Conservation (phyloP, 2,329 filamentous ascomycete species). For the Fusarium falciforme region DNA sequence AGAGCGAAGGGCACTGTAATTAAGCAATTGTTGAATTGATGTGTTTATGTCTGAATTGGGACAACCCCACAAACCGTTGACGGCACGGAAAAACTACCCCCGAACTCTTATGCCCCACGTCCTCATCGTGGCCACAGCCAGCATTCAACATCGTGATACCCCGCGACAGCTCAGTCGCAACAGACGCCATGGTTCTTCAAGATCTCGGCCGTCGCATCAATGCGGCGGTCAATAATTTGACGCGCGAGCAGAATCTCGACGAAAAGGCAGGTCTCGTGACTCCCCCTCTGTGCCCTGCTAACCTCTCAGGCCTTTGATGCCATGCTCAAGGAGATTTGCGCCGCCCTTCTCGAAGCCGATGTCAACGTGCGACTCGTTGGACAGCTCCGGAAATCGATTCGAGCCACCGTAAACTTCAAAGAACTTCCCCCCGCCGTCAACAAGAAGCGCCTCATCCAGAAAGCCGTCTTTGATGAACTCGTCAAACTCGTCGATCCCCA, state of each 20-base stretch:
- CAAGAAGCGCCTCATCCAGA: slow-evolving; percentile 98
- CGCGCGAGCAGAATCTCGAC: slow-evolving; percentile 90
- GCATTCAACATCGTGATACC: slow-evolving; percentile 39
- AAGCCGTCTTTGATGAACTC: slow-evolving; percentile 96
- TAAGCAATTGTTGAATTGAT: not conserved
- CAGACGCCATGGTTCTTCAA: slow-evolving; percentile 87
- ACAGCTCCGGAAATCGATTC: slow-evolving; percentile 92
- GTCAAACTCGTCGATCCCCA: slow-evolving; percentile 96
- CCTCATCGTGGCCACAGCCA: slow-evolving; percentile 40
- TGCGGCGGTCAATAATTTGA: slow-evolving; percentile 92
- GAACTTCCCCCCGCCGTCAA: slow-evolving; percentile 91
- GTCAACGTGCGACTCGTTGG: slow-evolving; percentile 96
- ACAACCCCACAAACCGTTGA: not conserved
- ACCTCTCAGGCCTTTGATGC: slow-evolving; percentile 83
- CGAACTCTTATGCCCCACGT: slow-evolving; percentile 30
- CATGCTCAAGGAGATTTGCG: slow-evolving; percentile 98
- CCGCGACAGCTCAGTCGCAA: slow-evolving; percentile 37
- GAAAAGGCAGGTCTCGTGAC: slow-evolving; percentile 77
- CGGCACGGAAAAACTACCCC: slow-evolving; percentile 29
- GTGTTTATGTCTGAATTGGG: not conserved
- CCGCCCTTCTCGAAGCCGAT: slow-evolving; percentile 94
- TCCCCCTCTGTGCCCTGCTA: slow-evolving; percentile 20
- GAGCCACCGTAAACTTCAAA: slow-evolving; percentile 91
- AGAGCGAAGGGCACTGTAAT: slow-evolving; percentile 25
- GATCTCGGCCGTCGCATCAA: slow-evolving; percentile 99